Evolutionary conservation across 1,139 yeast genomes (phyloP).

Genomic region (Diutina scorzettiae): DNA sequence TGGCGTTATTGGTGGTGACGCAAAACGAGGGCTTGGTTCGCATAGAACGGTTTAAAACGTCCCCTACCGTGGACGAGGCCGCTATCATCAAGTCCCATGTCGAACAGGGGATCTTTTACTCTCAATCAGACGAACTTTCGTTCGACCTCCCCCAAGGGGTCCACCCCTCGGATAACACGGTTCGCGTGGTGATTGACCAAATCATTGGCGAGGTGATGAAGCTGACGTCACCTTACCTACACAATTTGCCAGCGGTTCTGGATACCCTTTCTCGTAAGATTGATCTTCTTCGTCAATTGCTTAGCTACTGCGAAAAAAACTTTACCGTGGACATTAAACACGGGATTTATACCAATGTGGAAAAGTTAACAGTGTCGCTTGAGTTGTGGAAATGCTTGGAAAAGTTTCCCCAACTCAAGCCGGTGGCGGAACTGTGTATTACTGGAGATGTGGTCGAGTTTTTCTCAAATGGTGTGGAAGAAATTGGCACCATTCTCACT

Average conservation of each 20-base stretch:
- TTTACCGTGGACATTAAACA: conserved; percentile 20
- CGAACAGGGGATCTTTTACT: conserved; percentile 69
- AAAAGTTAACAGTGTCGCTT: conserved; percentile 42
- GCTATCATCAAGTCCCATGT: conserved; percentile 54
- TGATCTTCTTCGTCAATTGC: conserved; percentile 22
- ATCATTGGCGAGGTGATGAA: conserved; percentile 44
- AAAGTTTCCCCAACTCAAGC: neutral
- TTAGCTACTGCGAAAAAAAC: conserved; percentile 34
- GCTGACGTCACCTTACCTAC: conserved; percentile 17
- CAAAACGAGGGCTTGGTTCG: conserved; percentile 52
- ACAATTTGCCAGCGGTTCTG: conserved; percentile 9
- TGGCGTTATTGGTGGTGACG: conserved; percentile 41
- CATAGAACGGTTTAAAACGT: conserved; percentile 36
- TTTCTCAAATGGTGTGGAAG: conserved; percentile 19
- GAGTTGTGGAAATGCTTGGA: neutral
- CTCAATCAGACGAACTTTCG: conserved; percentile 34
- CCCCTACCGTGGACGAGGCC: conserved; percentile 16
- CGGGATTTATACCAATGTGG: conserved; percentile 37
- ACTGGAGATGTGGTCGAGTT: conserved; percentile 13
- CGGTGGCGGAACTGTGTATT: neutral
- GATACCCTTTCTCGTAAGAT: conserved; percentile 11
- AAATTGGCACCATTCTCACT: conserved; percentile 25
- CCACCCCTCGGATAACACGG: conserved; percentile 18
- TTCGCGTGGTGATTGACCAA: conserved; percentile 7
- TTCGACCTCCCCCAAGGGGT: conserved; percentile 33